Percentiles rank a stretch among this genome's conserved stretches.
Evolutionary conservation across 2,329 filamentous ascomycete species (phyloP).

Genomic region (Xylariomycetidae sp.): DNA sequence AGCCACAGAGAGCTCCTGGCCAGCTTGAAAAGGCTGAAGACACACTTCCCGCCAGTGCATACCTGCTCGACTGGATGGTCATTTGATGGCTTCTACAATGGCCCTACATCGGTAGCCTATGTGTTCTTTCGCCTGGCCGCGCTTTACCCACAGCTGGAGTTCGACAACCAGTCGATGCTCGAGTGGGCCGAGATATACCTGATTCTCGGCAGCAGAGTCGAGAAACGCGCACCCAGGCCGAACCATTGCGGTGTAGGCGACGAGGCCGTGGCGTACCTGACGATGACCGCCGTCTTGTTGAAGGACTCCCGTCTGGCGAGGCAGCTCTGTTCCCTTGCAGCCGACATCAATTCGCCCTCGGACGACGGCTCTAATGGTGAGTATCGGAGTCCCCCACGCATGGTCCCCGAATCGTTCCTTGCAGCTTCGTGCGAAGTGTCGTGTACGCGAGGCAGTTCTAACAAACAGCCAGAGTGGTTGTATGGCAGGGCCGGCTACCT

Average conservation of each 20-base stretch:
- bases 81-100: conserved; percentile 44
- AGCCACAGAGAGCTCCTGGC: conserved; percentile 15
- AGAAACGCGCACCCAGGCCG: conserved; percentile 29
- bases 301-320: conserved; percentile 31
- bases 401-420: too few species aligned
- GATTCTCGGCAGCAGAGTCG: conserved; percentile 27
- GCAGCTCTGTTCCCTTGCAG: conserved; percentile 33
- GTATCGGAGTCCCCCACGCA: too few species aligned
- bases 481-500: conserved; percentile 63
- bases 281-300: conserved; percentile 38
- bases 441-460: too few species aligned
- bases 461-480: too few species aligned
- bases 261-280: conserved; percentile 41
- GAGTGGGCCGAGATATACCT: conserved; percentile 46
- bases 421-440: too few species aligned
- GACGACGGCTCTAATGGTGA: conserved; percentile 45
- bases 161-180: conserved; percentile 34
- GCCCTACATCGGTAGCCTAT: conserved; percentile 50
- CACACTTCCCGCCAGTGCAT: conserved; percentile 17
- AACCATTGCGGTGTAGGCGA: conserved; percentile 43
- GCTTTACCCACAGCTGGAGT: conserved; percentile 34
- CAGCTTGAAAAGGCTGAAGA: conserved; percentile 17
- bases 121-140: conserved; percentile 45
- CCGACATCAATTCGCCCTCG: conserved; percentile 36
- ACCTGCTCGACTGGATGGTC: conserved; percentile 23